Evolutionary conservation across 495 filamentous ascomycete species (phyloP), one percentile per base, ranked within the genome.

Genomic region (Jackrogersella minutella): DNA sequence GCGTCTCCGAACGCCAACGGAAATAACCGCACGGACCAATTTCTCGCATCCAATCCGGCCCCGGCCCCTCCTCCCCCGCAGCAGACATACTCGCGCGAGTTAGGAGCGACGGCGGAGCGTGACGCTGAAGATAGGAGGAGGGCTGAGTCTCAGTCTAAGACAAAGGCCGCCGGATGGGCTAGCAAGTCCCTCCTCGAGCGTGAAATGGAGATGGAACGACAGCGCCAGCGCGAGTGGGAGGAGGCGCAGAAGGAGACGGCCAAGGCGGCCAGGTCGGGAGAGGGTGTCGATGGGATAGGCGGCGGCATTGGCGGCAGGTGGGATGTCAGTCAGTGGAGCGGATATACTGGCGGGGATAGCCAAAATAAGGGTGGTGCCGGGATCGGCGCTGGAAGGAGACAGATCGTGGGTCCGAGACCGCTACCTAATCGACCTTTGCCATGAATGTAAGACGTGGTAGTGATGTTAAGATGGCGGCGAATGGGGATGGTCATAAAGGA

Each of bases 141-240:
- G 17, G 64, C 79, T 1, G 82, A 84, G 4, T 81, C 88, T 0
- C 89, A 91, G 66, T 74, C 81, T 49, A 87, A 90, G 77, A 92
- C 89, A 43, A 88, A 87, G 63, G 88, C 90, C 2, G 88, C 85
- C 47, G 90, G 89, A 0, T 91, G 89, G 88, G 89, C 90, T 0
- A 84, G 84, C 54, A 93, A 92, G 76, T 91, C 90, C 2, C 83
- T 99, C 5, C 83, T 98, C 1, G 93, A 97, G 77, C 88, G 93
- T 17, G 95, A 99, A 74, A 97, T 97, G 91, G 95, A 99, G 76
- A 85, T 91, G 65, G 95, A 99, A 78, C 85, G 96, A 9, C 91
- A 96, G 74, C 84, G 94, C 36, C 95, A 99, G 78, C 83, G 86
- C 51, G 95, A 99, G 69, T 99, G 95, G 95, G 95, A 98, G 70